A percentile compares a stretch with the other conserved stretches of the same genome.
phyloP scores from a whole-genome alignment of 306 rosid species.

The Quercus mongolica region DNA sequence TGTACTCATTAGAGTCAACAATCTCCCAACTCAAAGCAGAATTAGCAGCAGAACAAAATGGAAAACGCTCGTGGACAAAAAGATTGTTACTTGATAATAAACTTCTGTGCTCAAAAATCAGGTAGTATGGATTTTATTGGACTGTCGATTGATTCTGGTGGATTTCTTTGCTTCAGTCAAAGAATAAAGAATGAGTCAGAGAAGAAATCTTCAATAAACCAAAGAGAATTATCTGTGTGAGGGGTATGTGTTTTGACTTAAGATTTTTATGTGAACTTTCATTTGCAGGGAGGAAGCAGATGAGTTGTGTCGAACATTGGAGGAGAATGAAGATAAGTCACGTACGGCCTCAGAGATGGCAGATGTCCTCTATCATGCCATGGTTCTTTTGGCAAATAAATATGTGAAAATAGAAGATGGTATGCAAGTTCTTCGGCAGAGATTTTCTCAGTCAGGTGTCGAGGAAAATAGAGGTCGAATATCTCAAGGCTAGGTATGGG shows the following conservation, averaged over 20 bases:
- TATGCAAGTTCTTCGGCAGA: slow-evolving; percentile 55
- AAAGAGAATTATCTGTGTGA: background rate
- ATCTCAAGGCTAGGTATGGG: background rate
- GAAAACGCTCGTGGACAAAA: slow-evolving; percentile 81
- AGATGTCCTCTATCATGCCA: slow-evolving; percentile 75
- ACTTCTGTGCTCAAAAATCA: slow-evolving; percentile 76
- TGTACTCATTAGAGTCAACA: slow-evolving; percentile 35
- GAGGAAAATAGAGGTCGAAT: background rate
- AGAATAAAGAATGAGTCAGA: too few relatives aligned
- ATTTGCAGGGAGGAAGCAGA: slow-evolving; percentile 73
- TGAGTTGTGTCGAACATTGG: slow-evolving; percentile 75
- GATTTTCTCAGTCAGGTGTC: slow-evolving; percentile 82
- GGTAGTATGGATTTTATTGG: background rate
- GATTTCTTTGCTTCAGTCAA: background rate
- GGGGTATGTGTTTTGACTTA: background rate
- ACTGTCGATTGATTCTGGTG: background rate
- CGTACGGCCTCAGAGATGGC: slow-evolving; percentile 83
- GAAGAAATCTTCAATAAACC: too few relatives aligned
- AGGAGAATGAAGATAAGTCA: slow-evolving; percentile 62
- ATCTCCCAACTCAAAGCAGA: slow-evolving; percentile 74
- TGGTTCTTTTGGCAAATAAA: slow-evolving; percentile 63
- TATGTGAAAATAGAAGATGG: slow-evolving; percentile 84
- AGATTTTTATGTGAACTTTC: background rate
- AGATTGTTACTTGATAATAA: slow-evolving; percentile 47
- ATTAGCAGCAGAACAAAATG: slow-evolving; percentile 31